These are phyloP conservation scores for Kodamaea ohmeri DNA, from an alignment of 1,139 yeast genomes.

Conservation along the genomic window DNA sequence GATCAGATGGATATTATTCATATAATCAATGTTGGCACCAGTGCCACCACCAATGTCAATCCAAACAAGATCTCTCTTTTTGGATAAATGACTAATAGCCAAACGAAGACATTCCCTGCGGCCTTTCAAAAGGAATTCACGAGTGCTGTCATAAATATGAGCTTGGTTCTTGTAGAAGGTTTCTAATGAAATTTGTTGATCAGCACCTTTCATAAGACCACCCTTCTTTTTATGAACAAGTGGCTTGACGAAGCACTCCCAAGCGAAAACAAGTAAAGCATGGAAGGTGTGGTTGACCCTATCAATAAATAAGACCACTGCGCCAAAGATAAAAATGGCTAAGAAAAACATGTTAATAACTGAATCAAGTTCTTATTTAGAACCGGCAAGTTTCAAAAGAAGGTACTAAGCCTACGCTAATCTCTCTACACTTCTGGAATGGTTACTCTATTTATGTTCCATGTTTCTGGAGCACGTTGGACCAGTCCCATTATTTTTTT, in stretches of 20 bases:
- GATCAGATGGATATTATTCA: constrained; percentile 56
- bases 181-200: constrained; percentile 69
- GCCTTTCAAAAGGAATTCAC: constrained; percentile 65
- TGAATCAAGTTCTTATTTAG: not conserved
- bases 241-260: constrained; percentile 72
- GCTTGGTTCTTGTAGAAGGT: constrained; percentile 75
- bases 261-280: constrained; percentile 37
- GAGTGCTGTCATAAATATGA: constrained; percentile 66
- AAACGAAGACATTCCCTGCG: constrained; percentile 62
- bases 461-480: constrained; percentile 5
- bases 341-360: constrained; percentile 7
- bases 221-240: constrained; percentile 40
- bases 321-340: constrained; percentile 9
- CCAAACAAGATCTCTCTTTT: constrained; percentile 59
- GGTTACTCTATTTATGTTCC: constrained; percentile 1
- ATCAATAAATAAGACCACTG: constrained; percentile 15
- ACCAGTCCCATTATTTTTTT: constrained; percentile 1
- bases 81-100: constrained; percentile 54
- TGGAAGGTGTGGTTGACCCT: constrained; percentile 27
- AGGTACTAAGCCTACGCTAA: too few species aligned
- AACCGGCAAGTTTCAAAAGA: too few species aligned
- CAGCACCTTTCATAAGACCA: constrained; percentile 22
- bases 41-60: constrained; percentile 86
- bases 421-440: not conserved
- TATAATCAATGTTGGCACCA: constrained; percentile 75